A percentile compares a stretch with the other conserved stretches of the same genome.
Evolutionary conservation across 164 flowering plant species (phyloP).

Genomic region (grape (Vitis vinifera)): DNA sequence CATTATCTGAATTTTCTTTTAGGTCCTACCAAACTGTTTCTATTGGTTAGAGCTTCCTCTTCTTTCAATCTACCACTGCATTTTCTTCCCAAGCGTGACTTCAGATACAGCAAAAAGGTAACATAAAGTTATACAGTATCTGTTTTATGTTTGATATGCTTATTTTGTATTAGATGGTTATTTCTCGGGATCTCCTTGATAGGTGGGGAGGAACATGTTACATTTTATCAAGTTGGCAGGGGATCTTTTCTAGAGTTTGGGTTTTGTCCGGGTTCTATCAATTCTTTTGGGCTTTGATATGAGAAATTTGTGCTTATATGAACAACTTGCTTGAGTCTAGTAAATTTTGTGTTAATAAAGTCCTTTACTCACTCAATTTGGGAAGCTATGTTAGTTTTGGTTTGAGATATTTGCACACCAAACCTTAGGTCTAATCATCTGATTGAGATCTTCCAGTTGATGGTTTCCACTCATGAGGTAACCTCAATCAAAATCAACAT

Average conservation of each 20-base stretch:
- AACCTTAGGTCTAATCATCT: background rate
- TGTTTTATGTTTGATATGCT: too few relatives aligned
- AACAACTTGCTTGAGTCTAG: too few relatives aligned
- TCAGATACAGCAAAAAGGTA: constrained; percentile 81
- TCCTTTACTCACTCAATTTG: too few relatives aligned
- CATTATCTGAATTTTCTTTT: constrained; percentile 13
- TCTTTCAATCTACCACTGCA: constrained; percentile 68
- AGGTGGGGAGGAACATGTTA: too few relatives aligned
- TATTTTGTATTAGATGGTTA: too few relatives aligned
- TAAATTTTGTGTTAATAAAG: too few relatives aligned
- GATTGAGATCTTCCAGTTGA: background rate
- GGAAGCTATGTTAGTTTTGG: background rate
- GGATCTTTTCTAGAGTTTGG: too few relatives aligned
- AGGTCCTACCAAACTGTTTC: constrained; percentile 88
- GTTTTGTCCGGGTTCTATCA: too few relatives aligned
- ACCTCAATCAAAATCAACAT: background rate
- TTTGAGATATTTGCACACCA: background rate
- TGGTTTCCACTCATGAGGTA: background rate
- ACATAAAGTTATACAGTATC: background rate
- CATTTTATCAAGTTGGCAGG: too few relatives aligned
- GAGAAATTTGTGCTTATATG: too few relatives aligned
- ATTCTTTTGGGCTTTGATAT: too few relatives aligned
- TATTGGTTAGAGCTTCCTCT: constrained; percentile 82
- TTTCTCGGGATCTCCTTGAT: too few relatives aligned
- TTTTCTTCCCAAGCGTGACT: constrained; percentile 97